Percentiles rank a stretch among this genome's conserved stretches.
Evolutionary conservation across 2,329 filamentous ascomycete species (phyloP).

Genomic region (Rasamsonia emersonii): DNA sequence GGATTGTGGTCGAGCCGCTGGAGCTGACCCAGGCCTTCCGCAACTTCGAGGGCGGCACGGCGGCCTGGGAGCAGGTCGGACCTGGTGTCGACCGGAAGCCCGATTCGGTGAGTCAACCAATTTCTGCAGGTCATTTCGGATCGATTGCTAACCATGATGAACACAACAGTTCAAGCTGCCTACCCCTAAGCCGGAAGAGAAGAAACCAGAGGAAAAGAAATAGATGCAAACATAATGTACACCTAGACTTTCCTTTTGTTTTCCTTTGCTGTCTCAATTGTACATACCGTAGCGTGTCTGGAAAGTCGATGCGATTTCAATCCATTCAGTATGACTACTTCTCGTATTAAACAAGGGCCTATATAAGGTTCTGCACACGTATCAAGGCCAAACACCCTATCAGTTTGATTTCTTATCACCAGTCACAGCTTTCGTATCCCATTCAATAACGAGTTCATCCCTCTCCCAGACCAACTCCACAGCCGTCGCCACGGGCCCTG

Average conservation of each 20-base stretch:
- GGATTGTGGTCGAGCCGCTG: conserved; percentile 93
- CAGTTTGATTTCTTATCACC: no score
- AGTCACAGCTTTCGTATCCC: no score
- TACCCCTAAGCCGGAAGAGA: conserved; percentile 86
- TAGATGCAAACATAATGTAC: conserved; percentile 41
- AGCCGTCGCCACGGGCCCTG: conserved; percentile 38
- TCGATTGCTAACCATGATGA: conserved; percentile 7
- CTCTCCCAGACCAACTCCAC: conserved; percentile 43
- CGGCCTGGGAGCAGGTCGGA: conserved; percentile 62
- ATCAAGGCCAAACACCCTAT: no score
- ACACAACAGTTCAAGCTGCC: conserved; percentile 72
- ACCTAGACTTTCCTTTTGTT: conserved; percentile 20
- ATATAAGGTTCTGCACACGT: no score
- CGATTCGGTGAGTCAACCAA: conserved; percentile 48
- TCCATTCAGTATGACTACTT: no score
- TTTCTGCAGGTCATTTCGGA: not conserved
- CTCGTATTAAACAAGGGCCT: not conserved
- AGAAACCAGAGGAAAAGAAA: conserved; percentile 86
- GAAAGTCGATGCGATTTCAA: no score
- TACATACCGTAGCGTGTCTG: conserved; percentile 25
- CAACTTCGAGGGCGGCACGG: conserved; percentile 88
- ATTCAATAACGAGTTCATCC: conserved; percentile 35
- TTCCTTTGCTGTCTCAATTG: conserved; percentile 23
- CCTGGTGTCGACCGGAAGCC: conserved; percentile 69
- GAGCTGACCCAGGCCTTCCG: conserved; percentile 98